Base-by-base conservation (phyloP, 2,329 filamentous ascomycete species). In the Sarocladium kiliense region DNA sequence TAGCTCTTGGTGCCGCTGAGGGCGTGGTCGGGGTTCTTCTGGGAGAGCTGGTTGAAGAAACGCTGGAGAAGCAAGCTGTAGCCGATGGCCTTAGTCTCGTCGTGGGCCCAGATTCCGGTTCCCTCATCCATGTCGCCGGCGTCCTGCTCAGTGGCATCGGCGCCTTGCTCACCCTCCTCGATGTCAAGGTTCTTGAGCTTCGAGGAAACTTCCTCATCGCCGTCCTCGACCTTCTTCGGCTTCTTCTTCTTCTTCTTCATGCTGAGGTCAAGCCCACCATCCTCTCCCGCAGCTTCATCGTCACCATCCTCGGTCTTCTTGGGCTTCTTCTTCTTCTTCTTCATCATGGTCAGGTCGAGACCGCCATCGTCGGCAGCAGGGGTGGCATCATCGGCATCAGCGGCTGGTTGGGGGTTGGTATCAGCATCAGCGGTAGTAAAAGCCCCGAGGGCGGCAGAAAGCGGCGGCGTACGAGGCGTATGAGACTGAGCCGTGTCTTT, bases 1-100 rank as follows among this genome's bases (percentile, higher is more conserved):
- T 97, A 99, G 74, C 89, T 95, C 81, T 91, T 94, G 67, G 86
- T 85, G 62, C 91, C 91, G 71, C 86, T 89, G 60, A 89, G 88
- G 61, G 93, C 87, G 67, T 97, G 88, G 71, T 99, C 94, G 65
- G 94, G 94, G 79, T 99, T 96, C 80, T 95, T 92, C 75, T 93
- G 89, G 74, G 94, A 86, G 60, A 99, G 85, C 63, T 96, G 88
- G 69, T 84, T 87, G 84, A 97, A 99, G 82, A 99, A 99, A 64
- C 94, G 90, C 67, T 81, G 82, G 62, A 97, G 86, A 53, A 99
- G 85, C 60, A 91, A 81, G 66, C 85, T 82, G 81, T 97, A 99
- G 68, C 81, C 85, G 74, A 97, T 91, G 61, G 85, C 72, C 68
- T 85, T 84, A 56, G 82, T 85, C 71, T 87, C 84, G 67, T 92